These are phyloP conservation scores for Ascoidea asiatica DNA, from an alignment of 805 yeast species.

Conservation along the genomic window DNA sequence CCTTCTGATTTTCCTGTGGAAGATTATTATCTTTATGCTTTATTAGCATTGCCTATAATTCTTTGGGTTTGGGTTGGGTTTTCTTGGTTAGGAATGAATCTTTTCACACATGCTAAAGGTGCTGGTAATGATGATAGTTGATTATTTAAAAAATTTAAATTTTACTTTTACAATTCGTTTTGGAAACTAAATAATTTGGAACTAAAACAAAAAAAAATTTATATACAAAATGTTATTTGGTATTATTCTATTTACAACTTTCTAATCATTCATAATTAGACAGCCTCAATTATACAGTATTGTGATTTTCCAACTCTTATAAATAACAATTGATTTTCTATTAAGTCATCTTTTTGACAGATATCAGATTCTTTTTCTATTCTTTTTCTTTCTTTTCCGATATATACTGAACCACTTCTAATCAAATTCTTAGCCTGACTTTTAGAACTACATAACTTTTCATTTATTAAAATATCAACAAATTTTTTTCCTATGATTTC, in stretches of 20 bases:
- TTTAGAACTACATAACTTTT: slow-evolving; percentile 33
- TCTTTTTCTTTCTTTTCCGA: slow-evolving; percentile 47
- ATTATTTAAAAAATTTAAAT: neutral
- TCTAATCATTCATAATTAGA: slow-evolving; percentile 1
- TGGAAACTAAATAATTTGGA: neutral
- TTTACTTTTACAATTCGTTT: neutral
- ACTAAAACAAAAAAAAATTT: neutral
- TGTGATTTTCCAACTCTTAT: slow-evolving; percentile 66
- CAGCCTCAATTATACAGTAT: slow-evolving; percentile 39
- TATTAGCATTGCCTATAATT: slow-evolving; percentile 19
- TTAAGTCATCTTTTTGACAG: slow-evolving; percentile 31
- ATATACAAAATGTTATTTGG: neutral
- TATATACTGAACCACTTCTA: slow-evolving; percentile 57
- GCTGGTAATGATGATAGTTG: slow-evolving; percentile 19
- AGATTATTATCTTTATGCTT: slow-evolving; percentile 20
- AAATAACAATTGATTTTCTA: slow-evolving; percentile 48
- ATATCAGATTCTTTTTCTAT: slow-evolving; percentile 36
- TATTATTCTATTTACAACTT: neutral
- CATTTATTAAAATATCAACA: slow-evolving; percentile 38
- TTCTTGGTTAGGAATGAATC: slow-evolving; percentile 69
- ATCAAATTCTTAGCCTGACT: slow-evolving; percentile 50
- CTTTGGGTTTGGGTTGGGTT: slow-evolving; percentile 56
- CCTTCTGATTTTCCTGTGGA: slow-evolving; percentile 26
- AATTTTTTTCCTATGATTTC: slow-evolving; percentile 28
- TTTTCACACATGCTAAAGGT: slow-evolving; percentile 66